These are phyloP conservation scores for Talaromyces pinophilus DNA, from an alignment of 2,329 filamentous ascomycete genomes.

Conservation along the genomic window DNA sequence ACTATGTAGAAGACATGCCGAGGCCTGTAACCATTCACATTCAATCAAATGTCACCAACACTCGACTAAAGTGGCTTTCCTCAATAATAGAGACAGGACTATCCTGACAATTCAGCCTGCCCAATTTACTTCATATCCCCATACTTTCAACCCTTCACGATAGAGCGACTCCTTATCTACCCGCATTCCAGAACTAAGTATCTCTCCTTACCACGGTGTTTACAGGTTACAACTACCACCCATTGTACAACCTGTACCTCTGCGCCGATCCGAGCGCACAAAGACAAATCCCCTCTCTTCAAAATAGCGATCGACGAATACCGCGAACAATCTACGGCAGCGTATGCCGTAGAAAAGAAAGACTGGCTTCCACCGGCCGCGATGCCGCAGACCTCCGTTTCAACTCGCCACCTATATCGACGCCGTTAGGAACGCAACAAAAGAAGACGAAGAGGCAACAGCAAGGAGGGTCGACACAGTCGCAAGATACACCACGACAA, in stretches of 20 bases:
- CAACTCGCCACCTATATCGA: slow-evolving; percentile 31
- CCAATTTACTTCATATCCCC: background rate
- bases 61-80: background rate
- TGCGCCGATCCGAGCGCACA: background rate
- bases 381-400: slow-evolving; percentile 41
- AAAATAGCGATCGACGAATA: background rate
- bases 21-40: slow-evolving; percentile 1
- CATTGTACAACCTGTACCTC: background rate
- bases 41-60: background rate
- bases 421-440: slow-evolving; percentile 19
- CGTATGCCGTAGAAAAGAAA: slow-evolving; percentile 39
- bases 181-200: slow-evolving; percentile 4
- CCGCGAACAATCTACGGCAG: slow-evolving; percentile 24
- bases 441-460: background rate
- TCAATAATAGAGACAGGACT: background rate
- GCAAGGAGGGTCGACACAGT: background rate
- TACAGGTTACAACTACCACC: background rate
- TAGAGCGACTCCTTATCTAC: slow-evolving; percentile 1
- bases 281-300: no score
- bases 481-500: background rate
- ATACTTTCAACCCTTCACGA: background rate
- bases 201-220: slow-evolving; percentile 6
- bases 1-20: background rate
- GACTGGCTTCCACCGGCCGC: slow-evolving; percentile 43
- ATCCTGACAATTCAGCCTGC: background rate